Evolutionary conservation across 805 yeast genomes (phyloP).

Genomic region (Cyberlindnera subsufficiens): DNA sequence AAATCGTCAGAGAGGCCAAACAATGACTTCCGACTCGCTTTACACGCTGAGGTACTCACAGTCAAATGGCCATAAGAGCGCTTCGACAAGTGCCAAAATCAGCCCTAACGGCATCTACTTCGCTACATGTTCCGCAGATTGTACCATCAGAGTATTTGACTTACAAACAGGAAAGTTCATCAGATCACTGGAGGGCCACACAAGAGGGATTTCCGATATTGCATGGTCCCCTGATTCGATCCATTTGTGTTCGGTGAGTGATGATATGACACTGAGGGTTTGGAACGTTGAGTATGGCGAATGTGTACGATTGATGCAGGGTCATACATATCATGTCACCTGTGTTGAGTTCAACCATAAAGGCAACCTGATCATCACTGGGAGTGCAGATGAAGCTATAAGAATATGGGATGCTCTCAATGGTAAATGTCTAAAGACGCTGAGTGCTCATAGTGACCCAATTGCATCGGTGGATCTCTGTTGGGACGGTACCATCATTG

Average conservation of each 20-base stretch:
- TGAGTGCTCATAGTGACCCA: constrained; percentile 92
- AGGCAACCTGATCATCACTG: constrained; percentile 76
- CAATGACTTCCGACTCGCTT: constrained; percentile 1
- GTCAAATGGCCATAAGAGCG: constrained; percentile 1
- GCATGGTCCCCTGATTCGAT: constrained; percentile 72
- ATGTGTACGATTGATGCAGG: constrained; percentile 39
- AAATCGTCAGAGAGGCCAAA: not conserved
- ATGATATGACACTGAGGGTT: constrained; percentile 73
- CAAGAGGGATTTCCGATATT: constrained; percentile 66
- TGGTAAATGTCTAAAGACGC: constrained; percentile 66
- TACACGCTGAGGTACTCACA: constrained; percentile 4
- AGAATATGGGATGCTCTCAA: constrained; percentile 80
- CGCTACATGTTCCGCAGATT: constrained; percentile 58
- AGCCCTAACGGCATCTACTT: constrained; percentile 54
- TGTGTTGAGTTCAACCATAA: constrained; percentile 62
- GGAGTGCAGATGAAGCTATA: constrained; percentile 87
- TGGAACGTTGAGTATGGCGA: constrained; percentile 56
- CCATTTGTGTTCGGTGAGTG: constrained; percentile 78
- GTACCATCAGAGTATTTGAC: constrained; percentile 54
- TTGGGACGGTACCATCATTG: constrained; percentile 75
- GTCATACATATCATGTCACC: constrained; percentile 84
- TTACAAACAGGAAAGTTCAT: constrained; percentile 29
- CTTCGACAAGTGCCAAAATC: constrained; percentile 42
- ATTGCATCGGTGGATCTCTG: constrained; percentile 70
- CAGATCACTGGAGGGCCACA: constrained; percentile 47